A percentile compares a stretch with the other conserved stretches of the same genome.
Conservation (phyloP, 2,329 filamentous ascomycete species). For the Curvularia sp. region DNA sequence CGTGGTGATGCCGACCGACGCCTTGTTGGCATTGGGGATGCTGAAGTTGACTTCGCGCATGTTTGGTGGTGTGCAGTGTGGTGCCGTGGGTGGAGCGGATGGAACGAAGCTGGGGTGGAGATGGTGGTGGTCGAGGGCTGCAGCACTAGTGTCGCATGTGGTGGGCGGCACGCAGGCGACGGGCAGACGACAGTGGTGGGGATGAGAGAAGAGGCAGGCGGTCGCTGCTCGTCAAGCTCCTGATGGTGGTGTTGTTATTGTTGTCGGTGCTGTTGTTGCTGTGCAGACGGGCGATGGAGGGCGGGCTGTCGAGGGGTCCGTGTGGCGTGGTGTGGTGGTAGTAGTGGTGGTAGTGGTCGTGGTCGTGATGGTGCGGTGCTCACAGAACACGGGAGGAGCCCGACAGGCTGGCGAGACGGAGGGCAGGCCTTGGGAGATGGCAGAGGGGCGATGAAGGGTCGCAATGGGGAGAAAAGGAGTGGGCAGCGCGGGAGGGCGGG, state of each 20-base stretch:
- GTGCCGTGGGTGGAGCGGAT: slow-evolving; percentile 25
- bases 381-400: slow-evolving; percentile 20
- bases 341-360: slow-evolving; percentile 15
- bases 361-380: slow-evolving; percentile 10
- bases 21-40: slow-evolving; percentile 99
- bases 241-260: not conserved
- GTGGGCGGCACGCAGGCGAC: not conserved
- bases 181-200: slow-evolving; percentile 14
- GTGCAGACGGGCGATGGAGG: not conserved
- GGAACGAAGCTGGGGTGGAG: slow-evolving; percentile 18
- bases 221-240: slow-evolving; percentile 1
- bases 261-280: not conserved
- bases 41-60: slow-evolving; percentile 99
- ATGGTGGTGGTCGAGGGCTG: slow-evolving; percentile 16
- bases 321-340: slow-evolving; percentile 18
- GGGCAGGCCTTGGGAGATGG: slow-evolving; percentile 15
- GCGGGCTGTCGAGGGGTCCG: slow-evolving; percentile 17
- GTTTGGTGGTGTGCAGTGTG: slow-evolving; percentile 51
- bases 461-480: slow-evolving; percentile 27
- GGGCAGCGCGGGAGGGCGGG: slow-evolving; percentile 13
- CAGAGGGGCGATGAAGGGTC: slow-evolving; percentile 6
- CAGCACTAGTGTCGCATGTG: slow-evolving; percentile 16
- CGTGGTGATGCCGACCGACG: slow-evolving; percentile 97
- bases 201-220: slow-evolving; percentile 5
- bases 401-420: slow-evolving; percentile 20